Evolutionary conservation across 805 yeast genomes (phyloP).

Genomic region (Candida lessepsii): DNA sequence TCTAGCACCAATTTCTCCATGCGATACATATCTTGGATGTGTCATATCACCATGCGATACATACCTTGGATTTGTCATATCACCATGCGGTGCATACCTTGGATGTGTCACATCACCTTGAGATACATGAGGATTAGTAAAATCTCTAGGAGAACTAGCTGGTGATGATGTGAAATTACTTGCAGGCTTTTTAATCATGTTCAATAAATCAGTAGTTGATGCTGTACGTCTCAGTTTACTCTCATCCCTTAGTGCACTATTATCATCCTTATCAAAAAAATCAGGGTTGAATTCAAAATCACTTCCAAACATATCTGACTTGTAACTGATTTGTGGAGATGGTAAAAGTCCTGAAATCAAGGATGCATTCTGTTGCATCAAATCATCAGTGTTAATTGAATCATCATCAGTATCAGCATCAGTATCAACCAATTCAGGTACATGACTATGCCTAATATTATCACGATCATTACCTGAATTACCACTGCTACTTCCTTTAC

Average conservation of each 20-base stretch:
- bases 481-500: neutral
- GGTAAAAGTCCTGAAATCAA: conserved; percentile 35
- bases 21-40: too few relatives aligned
- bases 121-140: too few relatives aligned
- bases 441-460: conserved; percentile 15
- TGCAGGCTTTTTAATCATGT: conserved; percentile 10
- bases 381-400: conserved; percentile 27
- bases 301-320: conserved; percentile 29
- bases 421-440: conserved; percentile 18
- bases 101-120: too few relatives aligned
- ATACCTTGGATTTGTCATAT: too few relatives aligned
- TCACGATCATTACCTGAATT: neutral
- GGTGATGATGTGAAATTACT: too few relatives aligned
- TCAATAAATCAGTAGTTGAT: conserved; percentile 16
- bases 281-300: conserved; percentile 14
- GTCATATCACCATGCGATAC: too few relatives aligned
- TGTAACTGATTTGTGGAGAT: conserved; percentile 38
- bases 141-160: neutral
- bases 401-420: conserved; percentile 21
- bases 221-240: conserved; percentile 17
- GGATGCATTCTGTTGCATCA: conserved; percentile 31
- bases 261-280: conserved; percentile 5
- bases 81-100: too few relatives aligned
- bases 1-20: too few relatives aligned
- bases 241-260: conserved; percentile 11